These are phyloP conservation scores for Coniophora puteana DNA, from an alignment of 1,284 basidiomycete genomes.

Conservation along the genomic window DNA sequence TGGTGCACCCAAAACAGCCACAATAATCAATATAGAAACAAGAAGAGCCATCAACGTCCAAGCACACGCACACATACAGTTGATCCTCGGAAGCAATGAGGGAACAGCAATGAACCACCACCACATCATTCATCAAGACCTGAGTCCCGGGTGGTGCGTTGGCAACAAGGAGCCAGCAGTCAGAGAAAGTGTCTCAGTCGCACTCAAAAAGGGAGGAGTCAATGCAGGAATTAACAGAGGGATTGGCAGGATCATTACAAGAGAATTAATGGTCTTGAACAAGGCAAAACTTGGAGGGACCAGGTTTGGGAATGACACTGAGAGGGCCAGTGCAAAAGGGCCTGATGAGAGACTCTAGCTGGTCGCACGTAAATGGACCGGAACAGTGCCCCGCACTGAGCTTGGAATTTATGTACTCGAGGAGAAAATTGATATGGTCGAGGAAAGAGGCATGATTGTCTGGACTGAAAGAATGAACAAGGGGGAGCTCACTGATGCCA, in stretches of 20 bases:
- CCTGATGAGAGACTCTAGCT: neutral
- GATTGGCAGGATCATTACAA: neutral
- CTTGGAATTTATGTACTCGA: slow-evolving; percentile 5
- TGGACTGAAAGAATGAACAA: slow-evolving; percentile 3
- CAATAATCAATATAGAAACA: slow-evolving; percentile 21
- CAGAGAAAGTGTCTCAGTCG: slow-evolving; percentile 4
- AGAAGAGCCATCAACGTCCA: neutral
- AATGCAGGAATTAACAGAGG: slow-evolving; percentile 2
- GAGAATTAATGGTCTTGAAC: slow-evolving; percentile 9
- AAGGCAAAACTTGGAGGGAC: slow-evolving; percentile 5
- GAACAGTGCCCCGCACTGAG: neutral
- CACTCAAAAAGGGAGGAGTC: slow-evolving; percentile 9
- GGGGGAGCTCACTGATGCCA: slow-evolving; percentile 5
- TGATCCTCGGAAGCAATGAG: no score
- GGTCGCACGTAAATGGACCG: neutral
- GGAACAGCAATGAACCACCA: neutral
- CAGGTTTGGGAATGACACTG: slow-evolving; percentile 7
- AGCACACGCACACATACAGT: no score
- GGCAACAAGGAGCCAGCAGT: neutral
- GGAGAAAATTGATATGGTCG: slow-evolving; percentile 1
- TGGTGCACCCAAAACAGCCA: slow-evolving; percentile 15
- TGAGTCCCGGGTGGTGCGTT: neutral
- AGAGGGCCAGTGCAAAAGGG: slow-evolving; percentile 7
- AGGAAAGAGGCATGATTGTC: slow-evolving; percentile 11
- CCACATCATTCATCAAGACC: neutral